phyloP scores from a whole-genome alignment of 1,284 basidiomycete genomes.

The Xanthoconium separans region DNA sequence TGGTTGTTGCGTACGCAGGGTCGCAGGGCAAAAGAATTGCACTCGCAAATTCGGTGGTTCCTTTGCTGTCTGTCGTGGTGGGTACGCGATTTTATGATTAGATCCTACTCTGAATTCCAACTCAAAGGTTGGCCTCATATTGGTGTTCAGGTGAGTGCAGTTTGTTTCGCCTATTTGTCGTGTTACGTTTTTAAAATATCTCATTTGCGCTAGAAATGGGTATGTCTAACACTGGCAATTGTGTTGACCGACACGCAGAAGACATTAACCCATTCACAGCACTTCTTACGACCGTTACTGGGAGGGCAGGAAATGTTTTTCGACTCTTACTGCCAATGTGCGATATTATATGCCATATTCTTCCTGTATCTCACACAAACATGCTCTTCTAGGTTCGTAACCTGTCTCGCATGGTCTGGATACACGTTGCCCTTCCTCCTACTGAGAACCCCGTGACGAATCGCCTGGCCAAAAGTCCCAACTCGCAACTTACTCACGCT shows the following conservation, averaged over 20 bases:
- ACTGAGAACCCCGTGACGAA: slow-evolving; percentile 41
- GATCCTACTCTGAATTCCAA: slow-evolving; percentile 1
- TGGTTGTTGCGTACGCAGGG: slow-evolving; percentile 56
- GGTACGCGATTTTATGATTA: slow-evolving; percentile 33
- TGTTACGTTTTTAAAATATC: background rate
- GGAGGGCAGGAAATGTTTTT: slow-evolving; percentile 86
- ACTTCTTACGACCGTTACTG: slow-evolving; percentile 81
- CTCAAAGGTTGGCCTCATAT: slow-evolving; percentile 65
- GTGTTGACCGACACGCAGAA: background rate
- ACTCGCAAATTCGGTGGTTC: slow-evolving; percentile 75
- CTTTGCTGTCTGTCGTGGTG: slow-evolving; percentile 87
- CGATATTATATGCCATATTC: slow-evolving; percentile 33
- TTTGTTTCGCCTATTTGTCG: slow-evolving; percentile 1
- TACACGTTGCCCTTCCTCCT: slow-evolving; percentile 70
- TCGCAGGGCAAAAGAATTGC: slow-evolving; percentile 52
- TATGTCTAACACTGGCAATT: slow-evolving; percentile 13
- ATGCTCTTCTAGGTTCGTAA: slow-evolving; percentile 49
- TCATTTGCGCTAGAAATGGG: slow-evolving; percentile 24
- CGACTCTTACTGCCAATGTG: slow-evolving; percentile 58
- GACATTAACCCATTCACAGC: slow-evolving; percentile 36
- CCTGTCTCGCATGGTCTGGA: slow-evolving; percentile 71
- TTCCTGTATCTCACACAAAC: background rate
- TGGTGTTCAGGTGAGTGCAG: slow-evolving; percentile 66
- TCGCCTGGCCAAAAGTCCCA: slow-evolving; percentile 51
- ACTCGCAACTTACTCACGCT: slow-evolving; percentile 44